Evolutionary conservation across 164 flowering plant species (phyloP).

Genomic region (Pachysandra terminalis): DNA sequence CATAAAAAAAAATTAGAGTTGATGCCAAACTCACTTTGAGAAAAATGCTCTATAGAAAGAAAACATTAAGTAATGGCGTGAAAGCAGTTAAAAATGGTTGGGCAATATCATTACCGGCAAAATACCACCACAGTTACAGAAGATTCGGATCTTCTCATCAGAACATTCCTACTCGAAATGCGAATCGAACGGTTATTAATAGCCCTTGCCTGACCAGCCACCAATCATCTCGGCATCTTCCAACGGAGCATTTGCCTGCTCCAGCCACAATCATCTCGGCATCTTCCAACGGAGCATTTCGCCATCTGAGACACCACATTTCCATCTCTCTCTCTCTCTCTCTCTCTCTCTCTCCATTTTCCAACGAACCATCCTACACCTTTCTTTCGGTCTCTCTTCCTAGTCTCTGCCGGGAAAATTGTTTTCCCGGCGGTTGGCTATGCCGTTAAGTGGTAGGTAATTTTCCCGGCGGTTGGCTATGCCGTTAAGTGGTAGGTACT

Average conservation of each 20-base stretch:
- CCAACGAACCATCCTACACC: not conserved
- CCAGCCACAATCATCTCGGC: not conserved
- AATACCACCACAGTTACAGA: not conserved
- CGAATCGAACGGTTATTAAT: slow-evolving; percentile 25
- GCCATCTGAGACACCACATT: not conserved
- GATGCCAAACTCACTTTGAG: too few species aligned
- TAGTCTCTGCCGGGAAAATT: not conserved
- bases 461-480: slow-evolving; percentile 6
- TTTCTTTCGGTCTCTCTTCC: slow-evolving; percentile 7
- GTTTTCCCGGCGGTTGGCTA: slow-evolving; percentile 9
- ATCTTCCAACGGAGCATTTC: too few species aligned
- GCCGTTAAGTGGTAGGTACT: not conserved
- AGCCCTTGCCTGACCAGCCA: slow-evolving; percentile 1
- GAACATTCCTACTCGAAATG: slow-evolving; percentile 41
- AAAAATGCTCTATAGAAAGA: too few species aligned
- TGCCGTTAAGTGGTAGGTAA: not conserved
- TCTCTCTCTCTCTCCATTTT: not conserved
- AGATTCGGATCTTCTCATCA: slow-evolving; percentile 51
- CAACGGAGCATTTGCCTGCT: slow-evolving; percentile 19
- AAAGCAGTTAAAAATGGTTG: too few species aligned
- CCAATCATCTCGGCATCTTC: slow-evolving; percentile 12
- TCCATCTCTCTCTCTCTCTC: not conserved
- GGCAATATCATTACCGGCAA: too few species aligned
- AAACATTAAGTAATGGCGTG: too few species aligned
- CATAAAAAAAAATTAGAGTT: too few species aligned